Evolutionary conservation across 164 flowering plant species (phyloP), one percentile per base, ranked within the genome.

Genomic region (Annona cherimola): DNA sequence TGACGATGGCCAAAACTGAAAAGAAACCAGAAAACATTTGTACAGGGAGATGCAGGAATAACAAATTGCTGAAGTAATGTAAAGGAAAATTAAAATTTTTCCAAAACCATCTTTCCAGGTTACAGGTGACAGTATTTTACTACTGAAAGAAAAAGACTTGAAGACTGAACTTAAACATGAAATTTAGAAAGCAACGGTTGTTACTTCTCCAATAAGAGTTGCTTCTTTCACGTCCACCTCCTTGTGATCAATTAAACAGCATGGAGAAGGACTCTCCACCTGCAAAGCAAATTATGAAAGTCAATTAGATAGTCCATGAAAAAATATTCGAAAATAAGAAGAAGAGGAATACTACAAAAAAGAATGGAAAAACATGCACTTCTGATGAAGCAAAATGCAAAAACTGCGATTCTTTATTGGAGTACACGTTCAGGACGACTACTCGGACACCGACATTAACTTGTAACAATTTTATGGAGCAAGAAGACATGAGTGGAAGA

Each of bases 181-280:
- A n/a, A 64, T 14, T 4, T 4, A 9, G 45, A 42, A 61, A 71
- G 50, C 63, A 35, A 75, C 39, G 69, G 77, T 35, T 68, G 69
- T 77, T 81, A 86, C 92, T 77, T 88, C 88, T 76, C 88, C 92
- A 70, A 88, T 88, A 69, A 88, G 89, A 71, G 66, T 78, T 71
- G 76, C 83, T 20, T 70, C 83, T n/a, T 81, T 78, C 89, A 85
- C 80, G 73, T 78, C 75, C 68, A 88, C 87, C 75, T 86, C 92
- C 57, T 9, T 7, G 60, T 71, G 62, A 74, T 85, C 84, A 78
- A 88, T 85, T 69, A 78, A 80, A 75, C 73, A 88, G 75, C 87
- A 81, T 35, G 86, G 83, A 44, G 84, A 80, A 69, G 81, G 85
- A 70, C 69, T 79, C 6, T 77, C 86, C 64, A 80, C 82, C 91